phyloP scores from a whole-genome alignment of 306 rosid species.

The Sicyos edulis region DNA sequence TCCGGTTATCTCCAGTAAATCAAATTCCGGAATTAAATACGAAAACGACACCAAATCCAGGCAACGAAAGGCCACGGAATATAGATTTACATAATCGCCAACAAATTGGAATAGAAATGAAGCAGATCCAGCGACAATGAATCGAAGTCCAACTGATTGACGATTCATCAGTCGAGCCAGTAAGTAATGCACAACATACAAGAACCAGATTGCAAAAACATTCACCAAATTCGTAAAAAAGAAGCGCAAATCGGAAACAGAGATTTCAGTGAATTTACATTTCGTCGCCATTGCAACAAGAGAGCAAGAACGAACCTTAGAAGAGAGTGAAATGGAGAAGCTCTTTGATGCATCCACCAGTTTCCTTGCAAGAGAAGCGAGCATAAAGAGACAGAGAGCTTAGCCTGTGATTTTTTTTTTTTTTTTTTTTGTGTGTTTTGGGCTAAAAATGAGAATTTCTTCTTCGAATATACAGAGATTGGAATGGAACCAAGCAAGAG shows the following conservation, averaged over 20 bases:
- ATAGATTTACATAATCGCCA: conserved; percentile 23
- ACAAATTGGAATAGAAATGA: conserved; percentile 10
- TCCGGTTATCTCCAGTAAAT: neutral
- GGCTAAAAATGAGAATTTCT: conserved; percentile 16
- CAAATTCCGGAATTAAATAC: neutral
- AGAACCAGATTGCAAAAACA: neutral
- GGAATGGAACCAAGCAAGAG: conserved; percentile 21
- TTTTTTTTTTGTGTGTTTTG: neutral
- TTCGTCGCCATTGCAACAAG: conserved; percentile 18
- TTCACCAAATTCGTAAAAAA: too few species aligned
- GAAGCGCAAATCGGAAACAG: neutral
- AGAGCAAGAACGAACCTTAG: conserved; percentile 43
- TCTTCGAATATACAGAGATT: conserved; percentile 23
- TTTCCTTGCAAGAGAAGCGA: conserved; percentile 50
- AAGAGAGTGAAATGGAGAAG: conserved; percentile 35
- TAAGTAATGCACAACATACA: conserved; percentile 8
- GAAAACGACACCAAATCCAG: conserved; percentile 23
- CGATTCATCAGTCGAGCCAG: conserved; percentile 35
- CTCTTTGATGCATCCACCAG: conserved; percentile 35
- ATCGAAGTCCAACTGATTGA: conserved; percentile 25
- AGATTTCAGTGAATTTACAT: conserved; percentile 24
- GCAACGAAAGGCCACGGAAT: neutral
- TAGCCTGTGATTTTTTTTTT: neutral
- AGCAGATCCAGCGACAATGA: conserved; percentile 40
- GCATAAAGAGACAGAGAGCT: conserved; percentile 21